phyloP scores from a whole-genome alignment of 805 yeast genomes.

The Kurtzmaniella fragi region DNA sequence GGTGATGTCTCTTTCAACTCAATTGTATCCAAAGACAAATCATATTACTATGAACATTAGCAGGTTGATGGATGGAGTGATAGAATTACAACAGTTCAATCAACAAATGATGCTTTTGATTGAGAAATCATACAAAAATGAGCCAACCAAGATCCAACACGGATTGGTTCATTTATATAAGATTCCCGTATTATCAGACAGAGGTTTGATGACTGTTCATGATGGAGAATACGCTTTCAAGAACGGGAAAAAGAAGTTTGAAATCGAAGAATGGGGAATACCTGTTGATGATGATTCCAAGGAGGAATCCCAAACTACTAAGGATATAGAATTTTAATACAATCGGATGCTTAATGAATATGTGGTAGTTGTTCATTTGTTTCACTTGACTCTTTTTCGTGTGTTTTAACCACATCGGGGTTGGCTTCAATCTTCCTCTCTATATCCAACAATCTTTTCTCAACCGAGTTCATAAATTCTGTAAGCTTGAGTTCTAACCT shows the following conservation, averaged over 20 bases:
- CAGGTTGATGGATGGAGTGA: conserved; percentile 56
- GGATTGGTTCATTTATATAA: conserved; percentile 78
- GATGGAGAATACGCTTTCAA: conserved; percentile 80
- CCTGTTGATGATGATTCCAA: conserved; percentile 83
- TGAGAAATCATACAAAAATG: conserved; percentile 64
- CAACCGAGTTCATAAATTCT: conserved; percentile 3
- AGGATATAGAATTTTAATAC: conserved; percentile 29
- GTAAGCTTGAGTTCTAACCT: conserved; percentile 7
- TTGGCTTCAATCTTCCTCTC: neutral
- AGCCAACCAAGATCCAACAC: conserved; percentile 75
- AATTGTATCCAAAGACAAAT: conserved; percentile 55
- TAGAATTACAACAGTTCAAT: conserved; percentile 77
- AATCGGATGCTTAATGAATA: neutral
- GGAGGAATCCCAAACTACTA: conserved; percentile 25
- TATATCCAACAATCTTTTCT: neutral
- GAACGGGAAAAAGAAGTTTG: conserved; percentile 78
- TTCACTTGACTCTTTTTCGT: neutral
- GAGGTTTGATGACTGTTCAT: conserved; percentile 75
- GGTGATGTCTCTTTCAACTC: conserved; percentile 55
- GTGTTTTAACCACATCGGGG: neutral
- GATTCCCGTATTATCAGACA: conserved; percentile 64
- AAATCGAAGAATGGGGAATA: conserved; percentile 93
- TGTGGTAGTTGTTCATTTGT: neutral
- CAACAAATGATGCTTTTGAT: conserved; percentile 63
- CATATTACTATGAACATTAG: conserved; percentile 49